Percentiles rank a stretch among this genome's conserved stretches.
phyloP scores from a whole-genome alignment of 495 filamentous ascomycete genomes.

The Sabuloglossum arenarium region DNA sequence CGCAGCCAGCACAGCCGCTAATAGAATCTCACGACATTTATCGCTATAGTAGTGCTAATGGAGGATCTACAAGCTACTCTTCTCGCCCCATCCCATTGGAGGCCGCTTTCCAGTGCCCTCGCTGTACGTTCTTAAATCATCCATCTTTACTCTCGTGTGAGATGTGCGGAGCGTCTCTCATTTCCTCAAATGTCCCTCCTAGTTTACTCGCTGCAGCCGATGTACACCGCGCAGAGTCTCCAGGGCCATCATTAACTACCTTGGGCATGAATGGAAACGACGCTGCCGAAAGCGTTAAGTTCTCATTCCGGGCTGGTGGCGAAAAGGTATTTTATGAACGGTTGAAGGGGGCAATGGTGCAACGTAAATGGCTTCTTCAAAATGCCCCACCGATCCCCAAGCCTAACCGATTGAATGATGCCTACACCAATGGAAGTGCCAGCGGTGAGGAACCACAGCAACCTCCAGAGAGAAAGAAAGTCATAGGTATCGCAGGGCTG shows the following conservation, averaged over 20 bases:
- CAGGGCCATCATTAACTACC: constrained; percentile 38
- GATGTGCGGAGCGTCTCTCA: constrained; percentile 66
- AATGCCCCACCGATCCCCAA: constrained; percentile 77
- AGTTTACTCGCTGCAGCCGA: background rate
- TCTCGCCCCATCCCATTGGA: constrained; percentile 4
- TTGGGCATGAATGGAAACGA: constrained; percentile 25
- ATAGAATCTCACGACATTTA: background rate
- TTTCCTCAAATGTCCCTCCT: constrained; percentile 25
- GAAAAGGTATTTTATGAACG: constrained; percentile 81
- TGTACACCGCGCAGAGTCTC: constrained; percentile 41
- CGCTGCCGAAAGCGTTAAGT: constrained; percentile 55
- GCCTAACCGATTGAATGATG: constrained; percentile 18
- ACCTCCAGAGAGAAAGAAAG: constrained; percentile 26
- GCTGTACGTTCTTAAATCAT: constrained; percentile 90
- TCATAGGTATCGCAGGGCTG: constrained; percentile 79
- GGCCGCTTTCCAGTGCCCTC: constrained; percentile 43
- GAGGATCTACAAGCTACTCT: background rate
- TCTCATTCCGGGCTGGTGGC: constrained; percentile 80
- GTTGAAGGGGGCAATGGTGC: constrained; percentile 66
- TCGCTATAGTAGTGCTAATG: constrained; percentile 3
- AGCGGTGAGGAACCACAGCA: background rate
- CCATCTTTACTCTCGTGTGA: constrained; percentile 72
- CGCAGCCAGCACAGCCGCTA: background rate
- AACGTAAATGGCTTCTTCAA: constrained; percentile 90
- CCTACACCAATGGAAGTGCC: background rate